phyloP scores from a whole-genome alignment of 2,329 filamentous ascomycete genomes.

The Teratosphaeriaceae sp. region DNA sequence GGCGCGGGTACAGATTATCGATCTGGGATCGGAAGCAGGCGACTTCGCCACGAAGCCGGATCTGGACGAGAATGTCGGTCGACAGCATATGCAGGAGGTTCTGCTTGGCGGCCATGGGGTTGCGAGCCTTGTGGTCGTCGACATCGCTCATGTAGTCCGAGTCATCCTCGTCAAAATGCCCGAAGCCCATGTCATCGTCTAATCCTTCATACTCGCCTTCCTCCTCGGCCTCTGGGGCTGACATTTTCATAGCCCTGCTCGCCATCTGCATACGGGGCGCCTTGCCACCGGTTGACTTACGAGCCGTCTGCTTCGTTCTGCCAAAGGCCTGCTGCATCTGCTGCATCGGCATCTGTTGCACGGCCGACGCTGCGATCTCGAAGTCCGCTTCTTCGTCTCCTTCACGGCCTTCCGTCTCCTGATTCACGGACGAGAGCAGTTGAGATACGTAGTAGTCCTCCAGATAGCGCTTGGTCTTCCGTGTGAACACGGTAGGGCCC shows the following conservation, averaged over 20 bases:
- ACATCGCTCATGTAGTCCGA: no score
- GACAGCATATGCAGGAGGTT: background rate
- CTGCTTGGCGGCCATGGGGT: slow-evolving; percentile 4
- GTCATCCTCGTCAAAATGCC: background rate
- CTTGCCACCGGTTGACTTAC: background rate
- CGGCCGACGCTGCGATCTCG: background rate
- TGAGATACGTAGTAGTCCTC: slow-evolving; percentile 2
- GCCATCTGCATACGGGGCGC: background rate
- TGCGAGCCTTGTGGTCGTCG: background rate
- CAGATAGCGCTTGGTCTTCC: slow-evolving; percentile 1
- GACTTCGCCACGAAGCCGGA: slow-evolving; percentile 1
- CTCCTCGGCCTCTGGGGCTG: background rate
- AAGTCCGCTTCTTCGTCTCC: slow-evolving; percentile 3
- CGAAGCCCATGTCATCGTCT: background rate
- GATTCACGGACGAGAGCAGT: background rate
- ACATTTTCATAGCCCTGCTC: background rate
- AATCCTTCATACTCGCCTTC: background rate
- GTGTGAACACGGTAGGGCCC: background rate
- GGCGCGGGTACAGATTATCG: slow-evolving; percentile 2
- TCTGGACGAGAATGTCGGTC: slow-evolving; percentile 3
- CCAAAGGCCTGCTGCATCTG: no score
- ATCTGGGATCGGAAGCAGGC: slow-evolving; percentile 4
- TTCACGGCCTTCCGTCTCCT: background rate
- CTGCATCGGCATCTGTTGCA: background rate
- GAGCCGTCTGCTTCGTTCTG: background rate